Conservation (phyloP, 1,139 yeast genomes). For the Trichomonascaceae sp. region DNA sequence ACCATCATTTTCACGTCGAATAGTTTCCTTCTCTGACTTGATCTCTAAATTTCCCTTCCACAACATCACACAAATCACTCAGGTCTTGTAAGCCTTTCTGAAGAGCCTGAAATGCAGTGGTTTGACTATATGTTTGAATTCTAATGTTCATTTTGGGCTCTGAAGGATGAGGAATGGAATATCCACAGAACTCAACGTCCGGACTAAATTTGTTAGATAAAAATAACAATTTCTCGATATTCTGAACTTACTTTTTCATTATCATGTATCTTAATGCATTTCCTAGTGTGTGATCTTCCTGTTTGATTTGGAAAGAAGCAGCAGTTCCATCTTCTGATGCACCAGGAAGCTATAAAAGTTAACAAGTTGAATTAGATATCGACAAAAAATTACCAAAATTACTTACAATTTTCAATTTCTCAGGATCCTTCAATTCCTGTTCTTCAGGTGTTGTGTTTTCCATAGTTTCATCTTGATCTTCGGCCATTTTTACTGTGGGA, state of each 20-base stretch:
- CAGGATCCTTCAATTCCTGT: conserved; percentile 21
- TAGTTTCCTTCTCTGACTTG: conserved; percentile 42
- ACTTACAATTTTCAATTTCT: conserved; percentile 28
- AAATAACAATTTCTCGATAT: not conserved
- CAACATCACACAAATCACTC: conserved; percentile 72
- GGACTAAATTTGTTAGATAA: conserved; percentile 40
- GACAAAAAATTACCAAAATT: not conserved
- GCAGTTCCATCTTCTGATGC: conserved; percentile 94
- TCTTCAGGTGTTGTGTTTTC: conserved; percentile 13
- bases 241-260: conserved; percentile 65
- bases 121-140: conserved; percentile 82
- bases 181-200: conserved; percentile 96
- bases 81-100: conserved; percentile 88
- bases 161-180: conserved; percentile 98
- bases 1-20: conserved; percentile 16
- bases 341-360: conserved; percentile 55
- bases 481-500: conserved; percentile 12
- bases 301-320: conserved; percentile 85
- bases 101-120: conserved; percentile 88
- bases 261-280: conserved; percentile 88
- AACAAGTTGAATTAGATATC: not conserved
- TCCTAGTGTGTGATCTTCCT: conserved; percentile 95
- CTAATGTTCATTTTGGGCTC: conserved; percentile 85
- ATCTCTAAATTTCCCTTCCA: conserved; percentile 66
- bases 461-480: conserved; percentile 21